These are phyloP conservation scores for Podila horticola DNA, from an alignment of 192 early-diverging fungal species.

Conservation along the genomic window DNA sequence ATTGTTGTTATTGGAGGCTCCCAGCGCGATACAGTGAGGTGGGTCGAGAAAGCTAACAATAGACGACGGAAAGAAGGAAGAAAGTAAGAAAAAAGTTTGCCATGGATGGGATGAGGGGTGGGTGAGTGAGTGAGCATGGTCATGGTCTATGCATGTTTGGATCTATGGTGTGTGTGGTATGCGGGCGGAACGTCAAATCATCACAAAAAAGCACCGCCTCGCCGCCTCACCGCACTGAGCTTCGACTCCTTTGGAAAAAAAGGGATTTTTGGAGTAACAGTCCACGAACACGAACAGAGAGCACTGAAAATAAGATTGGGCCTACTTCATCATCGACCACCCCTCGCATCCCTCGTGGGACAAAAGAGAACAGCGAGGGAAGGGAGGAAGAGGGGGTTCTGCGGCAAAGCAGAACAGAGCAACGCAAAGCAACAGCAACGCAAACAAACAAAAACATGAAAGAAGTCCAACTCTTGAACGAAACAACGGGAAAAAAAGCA, in stretches of 20 bases:
- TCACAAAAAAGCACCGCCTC: neutral
- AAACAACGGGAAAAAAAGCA: no score
- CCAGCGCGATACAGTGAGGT: slow-evolving; percentile 40
- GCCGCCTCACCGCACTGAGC: neutral
- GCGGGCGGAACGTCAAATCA: neutral
- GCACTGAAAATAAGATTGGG: no score
- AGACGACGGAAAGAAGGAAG: neutral
- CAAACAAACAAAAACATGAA: no score
- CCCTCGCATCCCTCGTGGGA: no score
- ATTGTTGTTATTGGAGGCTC: slow-evolving; percentile 10
- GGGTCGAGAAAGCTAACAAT: slow-evolving; percentile 49
- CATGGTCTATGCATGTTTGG: neutral
- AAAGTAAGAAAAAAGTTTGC: neutral
- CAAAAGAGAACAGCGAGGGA: no score
- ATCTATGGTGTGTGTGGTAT: neutral
- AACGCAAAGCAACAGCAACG: no score
- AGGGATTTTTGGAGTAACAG: neutral
- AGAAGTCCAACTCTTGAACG: no score
- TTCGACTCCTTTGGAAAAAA: neutral
- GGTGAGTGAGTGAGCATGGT: neutral
- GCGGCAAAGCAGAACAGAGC: no score
- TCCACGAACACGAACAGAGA: neutral
- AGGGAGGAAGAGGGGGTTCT: no score
- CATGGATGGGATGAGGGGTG: neutral
- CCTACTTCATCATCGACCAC: no score